phyloP scores from a whole-genome alignment of 257 asterid genomes.

The Haberlea rhodopensis region DNA sequence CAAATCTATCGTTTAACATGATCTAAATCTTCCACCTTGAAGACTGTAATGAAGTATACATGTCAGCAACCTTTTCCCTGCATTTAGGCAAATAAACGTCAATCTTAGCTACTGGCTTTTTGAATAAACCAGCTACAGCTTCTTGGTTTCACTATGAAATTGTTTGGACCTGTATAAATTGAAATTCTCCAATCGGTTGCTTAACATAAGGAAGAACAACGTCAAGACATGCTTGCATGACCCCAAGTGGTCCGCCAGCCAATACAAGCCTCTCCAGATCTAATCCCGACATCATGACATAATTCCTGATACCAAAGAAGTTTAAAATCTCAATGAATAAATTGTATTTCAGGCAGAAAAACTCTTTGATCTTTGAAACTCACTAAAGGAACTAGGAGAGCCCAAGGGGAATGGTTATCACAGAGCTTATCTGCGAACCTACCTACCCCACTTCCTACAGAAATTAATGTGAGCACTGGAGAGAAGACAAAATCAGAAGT shows the following conservation, averaged over 20 bases:
- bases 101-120: slow-evolving; percentile 4
- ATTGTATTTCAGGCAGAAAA: neutral
- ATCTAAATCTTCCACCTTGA: slow-evolving; percentile 55
- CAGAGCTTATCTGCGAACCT: no score
- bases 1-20: neutral
- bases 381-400: neutral
- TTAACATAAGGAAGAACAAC: slow-evolving; percentile 85
- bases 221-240: slow-evolving; percentile 97
- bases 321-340: slow-evolving; percentile 2
- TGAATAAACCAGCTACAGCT: neutral
- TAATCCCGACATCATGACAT: slow-evolving; percentile 97
- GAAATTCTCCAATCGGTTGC: slow-evolving; percentile 91
- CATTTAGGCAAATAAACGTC: slow-evolving; percentile 29
- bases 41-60: slow-evolving; percentile 90
- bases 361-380: neutral
- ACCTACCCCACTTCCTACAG: no score
- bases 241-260: slow-evolving; percentile 93
- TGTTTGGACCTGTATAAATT: slow-evolving; percentile 72
- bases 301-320: slow-evolving; percentile 69
- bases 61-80: slow-evolving; percentile 97
- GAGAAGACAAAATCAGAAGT: no score
- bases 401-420: no score
- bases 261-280: slow-evolving; percentile 96
- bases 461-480: no score
- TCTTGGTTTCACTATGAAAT: neutral